Conservation (phyloP, 371 early-diverging fungal species). For the Mortierella sp. region DNA sequence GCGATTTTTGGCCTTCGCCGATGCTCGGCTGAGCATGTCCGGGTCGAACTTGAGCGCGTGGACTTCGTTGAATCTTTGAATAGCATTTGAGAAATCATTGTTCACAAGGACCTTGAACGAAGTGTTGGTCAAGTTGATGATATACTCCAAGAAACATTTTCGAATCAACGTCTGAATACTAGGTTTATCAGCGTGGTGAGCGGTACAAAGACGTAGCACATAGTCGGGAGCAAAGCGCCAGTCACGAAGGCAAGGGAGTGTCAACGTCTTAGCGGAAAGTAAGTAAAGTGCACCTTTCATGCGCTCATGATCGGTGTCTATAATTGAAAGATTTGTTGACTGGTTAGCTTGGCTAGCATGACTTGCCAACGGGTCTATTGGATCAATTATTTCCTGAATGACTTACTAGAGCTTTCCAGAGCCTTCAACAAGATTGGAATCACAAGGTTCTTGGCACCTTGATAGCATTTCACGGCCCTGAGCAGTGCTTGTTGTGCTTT, state of each 20-base stretch:
- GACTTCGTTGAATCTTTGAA: constrained; percentile 27
- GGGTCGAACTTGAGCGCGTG: constrained; percentile 24
- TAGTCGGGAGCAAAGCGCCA: constrained; percentile 76
- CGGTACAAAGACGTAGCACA: constrained; percentile 70
- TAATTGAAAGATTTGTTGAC: not conserved
- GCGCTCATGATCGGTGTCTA: constrained; percentile 63
- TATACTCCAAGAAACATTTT: constrained; percentile 72
- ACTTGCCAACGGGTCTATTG: not conserved
- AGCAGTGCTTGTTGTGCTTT: constrained; percentile 72
- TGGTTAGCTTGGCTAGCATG: not conserved
- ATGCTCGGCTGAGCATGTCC: constrained; percentile 20
- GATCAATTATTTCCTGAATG: not conserved
- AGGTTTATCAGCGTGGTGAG: constrained; percentile 86
- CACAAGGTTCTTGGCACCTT: constrained; percentile 66
- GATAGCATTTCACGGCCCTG: constrained; percentile 66
- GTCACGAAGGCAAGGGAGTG: constrained; percentile 71
- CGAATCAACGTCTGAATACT: constrained; percentile 81
- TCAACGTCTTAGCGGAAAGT: constrained; percentile 64
- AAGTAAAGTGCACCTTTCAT: constrained; percentile 87
- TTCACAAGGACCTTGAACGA: constrained; percentile 59
- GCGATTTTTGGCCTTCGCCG: constrained; percentile 35
- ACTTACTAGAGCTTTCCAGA: constrained; percentile 61
- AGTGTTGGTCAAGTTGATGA: constrained; percentile 61
- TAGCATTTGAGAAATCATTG: constrained; percentile 31
- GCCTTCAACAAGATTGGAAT: constrained; percentile 73